Conservation (phyloP, 352 stramenopile genomes). For the Pythium pyrilobum region DNA sequence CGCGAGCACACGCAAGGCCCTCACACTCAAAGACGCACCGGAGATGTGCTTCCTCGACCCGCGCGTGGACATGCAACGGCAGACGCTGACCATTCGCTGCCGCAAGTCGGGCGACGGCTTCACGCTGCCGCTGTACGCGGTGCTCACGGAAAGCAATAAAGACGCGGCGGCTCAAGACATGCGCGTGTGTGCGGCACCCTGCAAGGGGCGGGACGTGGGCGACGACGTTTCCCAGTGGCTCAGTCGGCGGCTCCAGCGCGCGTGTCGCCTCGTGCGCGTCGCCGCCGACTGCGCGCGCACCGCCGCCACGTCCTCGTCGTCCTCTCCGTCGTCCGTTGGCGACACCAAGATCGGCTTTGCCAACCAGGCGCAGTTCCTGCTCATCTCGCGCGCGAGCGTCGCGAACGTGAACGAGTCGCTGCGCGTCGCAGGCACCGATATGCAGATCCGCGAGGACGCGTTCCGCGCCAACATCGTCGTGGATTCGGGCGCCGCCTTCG, state of each 20-base stretch:
- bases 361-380: constrained; percentile 66
- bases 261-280: constrained; percentile 70
- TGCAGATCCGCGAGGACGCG: constrained; percentile 45
- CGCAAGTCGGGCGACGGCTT: constrained; percentile 5
- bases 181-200: constrained; percentile 46
- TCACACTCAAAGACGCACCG: constrained; percentile 55
- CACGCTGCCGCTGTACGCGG: constrained; percentile 2
- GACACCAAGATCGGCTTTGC: constrained; percentile 59
- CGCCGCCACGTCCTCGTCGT: neutral
- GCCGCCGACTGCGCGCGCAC: constrained; percentile 33
- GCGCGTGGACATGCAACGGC: constrained; percentile 44
- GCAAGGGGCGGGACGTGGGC: constrained; percentile 47
- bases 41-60: constrained; percentile 61
- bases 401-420: constrained; percentile 44
- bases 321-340: neutral
- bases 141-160: neutral
- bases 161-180: constrained; percentile 26
- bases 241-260: constrained; percentile 45
- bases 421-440: constrained; percentile 17
- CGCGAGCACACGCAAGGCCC: constrained; percentile 29
- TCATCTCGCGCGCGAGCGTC: constrained; percentile 59
- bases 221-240: constrained; percentile 58
- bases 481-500: constrained; percentile 46
- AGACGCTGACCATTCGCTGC: constrained; percentile 48
- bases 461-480: constrained; percentile 76